Evolutionary conservation across 2,329 filamentous ascomycete genomes (phyloP).

Genomic region (Aspergillus fischeri): DNA sequence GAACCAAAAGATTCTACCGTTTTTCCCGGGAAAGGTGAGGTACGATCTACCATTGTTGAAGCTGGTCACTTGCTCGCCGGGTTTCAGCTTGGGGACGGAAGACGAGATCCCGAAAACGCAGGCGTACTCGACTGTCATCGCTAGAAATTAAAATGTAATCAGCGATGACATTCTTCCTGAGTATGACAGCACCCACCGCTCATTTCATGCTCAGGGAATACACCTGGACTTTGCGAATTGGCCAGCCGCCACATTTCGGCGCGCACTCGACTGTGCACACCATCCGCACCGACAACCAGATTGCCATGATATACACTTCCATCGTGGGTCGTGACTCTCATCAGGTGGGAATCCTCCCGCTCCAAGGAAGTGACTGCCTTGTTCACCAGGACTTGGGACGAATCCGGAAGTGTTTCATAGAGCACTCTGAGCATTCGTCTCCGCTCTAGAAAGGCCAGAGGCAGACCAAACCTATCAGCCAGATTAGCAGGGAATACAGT

Average conservation of each 20-base stretch:
- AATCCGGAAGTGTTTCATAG: conserved; percentile 21
- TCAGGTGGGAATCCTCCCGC: background rate
- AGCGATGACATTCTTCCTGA: background rate
- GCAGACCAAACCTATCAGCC: background rate
- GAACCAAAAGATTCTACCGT: conserved; percentile 20
- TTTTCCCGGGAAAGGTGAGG: conserved; percentile 11
- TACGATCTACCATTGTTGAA: conserved; percentile 9
- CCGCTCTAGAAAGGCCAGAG: background rate
- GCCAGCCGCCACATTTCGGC: conserved; percentile 27
- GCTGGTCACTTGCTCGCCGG: conserved; percentile 7
- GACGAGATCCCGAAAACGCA: conserved; percentile 25
- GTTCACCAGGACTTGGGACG: conserved; percentile 14
- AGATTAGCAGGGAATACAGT: background rate
- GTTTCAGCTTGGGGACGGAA: conserved; percentile 2
- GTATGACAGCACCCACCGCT: background rate
- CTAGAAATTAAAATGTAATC: background rate
- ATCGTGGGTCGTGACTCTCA: conserved; percentile 8
- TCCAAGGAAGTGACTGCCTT: conserved; percentile 11
- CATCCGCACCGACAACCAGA: conserved; percentile 42
- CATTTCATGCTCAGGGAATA: background rate
- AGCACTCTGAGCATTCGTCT: conserved; percentile 17
- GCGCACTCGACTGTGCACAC: conserved; percentile 38
- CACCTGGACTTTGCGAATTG: background rate
- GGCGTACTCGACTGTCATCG: conserved; percentile 18
- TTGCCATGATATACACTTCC: conserved; percentile 20